Evolutionary conservation across 768 basidiomycete genomes (phyloP).

Genomic region (Mycena belliarum): DNA sequence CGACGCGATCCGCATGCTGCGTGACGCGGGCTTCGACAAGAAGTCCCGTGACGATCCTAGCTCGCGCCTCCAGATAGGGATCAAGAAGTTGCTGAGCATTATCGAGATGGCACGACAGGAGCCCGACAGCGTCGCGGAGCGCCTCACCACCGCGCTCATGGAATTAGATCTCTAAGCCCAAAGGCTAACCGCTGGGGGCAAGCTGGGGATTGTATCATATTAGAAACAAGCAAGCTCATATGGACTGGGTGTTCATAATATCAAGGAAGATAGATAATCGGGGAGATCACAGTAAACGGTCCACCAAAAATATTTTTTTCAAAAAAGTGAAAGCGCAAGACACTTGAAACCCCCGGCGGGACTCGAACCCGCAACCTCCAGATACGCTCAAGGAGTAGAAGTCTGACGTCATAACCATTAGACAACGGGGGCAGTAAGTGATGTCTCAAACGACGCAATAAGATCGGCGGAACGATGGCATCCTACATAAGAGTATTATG

Average conservation of each 20-base stretch:
- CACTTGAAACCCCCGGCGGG: conserved; percentile 84
- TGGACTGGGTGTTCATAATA: too few relatives aligned
- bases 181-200: neutral
- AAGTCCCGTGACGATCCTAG: conserved; percentile 46
- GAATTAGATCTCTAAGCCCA: conserved; percentile 41
- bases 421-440: conserved; percentile 67
- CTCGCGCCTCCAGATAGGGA: conserved; percentile 72
- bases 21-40: conserved; percentile 70
- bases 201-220: too few relatives aligned
- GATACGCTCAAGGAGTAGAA: conserved; percentile 47
- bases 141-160: conserved; percentile 65
- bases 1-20: conserved; percentile 63
- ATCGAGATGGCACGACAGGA: conserved; percentile 98
- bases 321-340: conserved; percentile 26
- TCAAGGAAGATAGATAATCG: too few relatives aligned
- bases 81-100: conserved; percentile 90
- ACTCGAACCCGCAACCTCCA: conserved; percentile 84
- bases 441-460: neutral
- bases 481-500: too few relatives aligned
- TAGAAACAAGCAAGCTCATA: too few relatives aligned
- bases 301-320: too few relatives aligned
- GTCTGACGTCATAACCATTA: conserved; percentile 93
- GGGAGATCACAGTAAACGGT: too few relatives aligned
- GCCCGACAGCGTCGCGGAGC: conserved; percentile 76
- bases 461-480: neutral